Base-by-base conservation (phyloP, 1,284 basidiomycete genomes). In the Violaceomyces palustris region DNA sequence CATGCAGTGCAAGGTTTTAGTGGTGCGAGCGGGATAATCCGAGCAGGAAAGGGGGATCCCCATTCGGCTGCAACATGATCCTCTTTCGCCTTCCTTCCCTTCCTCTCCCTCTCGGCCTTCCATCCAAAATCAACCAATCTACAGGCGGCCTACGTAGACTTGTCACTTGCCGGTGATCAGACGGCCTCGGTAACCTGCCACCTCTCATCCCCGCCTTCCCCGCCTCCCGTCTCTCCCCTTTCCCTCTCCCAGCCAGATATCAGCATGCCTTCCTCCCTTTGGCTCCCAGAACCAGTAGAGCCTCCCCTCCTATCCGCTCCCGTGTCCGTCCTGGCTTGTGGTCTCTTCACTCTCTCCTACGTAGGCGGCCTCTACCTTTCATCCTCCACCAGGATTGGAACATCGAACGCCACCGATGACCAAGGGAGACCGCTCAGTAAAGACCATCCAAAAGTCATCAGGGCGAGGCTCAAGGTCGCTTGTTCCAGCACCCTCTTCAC, bases 331-430 rank as follows among this genome's bases (percentile, higher is more conserved):
- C 39, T 39, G 3, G 48, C 57, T 1, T 45, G 42, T 22, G 49
- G 48, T 28, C 19, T 73, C 22, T 72, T 78, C 45, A 76, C 77
- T 0, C 49, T 72, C 10, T 59, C 68, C 23, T 79, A 78, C 49
- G 78, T 79, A 22, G 77, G 76, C 4, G 74, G 72, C 4, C 73
- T 79, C 25, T 79, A 79, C 61, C 54, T 78, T 35, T 70, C 74
- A 6, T 70, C 74, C 28, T 33, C 56, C 2, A 57, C 58, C 39
- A 39, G 55, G 2, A 28, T 55, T 21, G 35, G 55, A 39, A 27
- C 35, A 18, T 27, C 45, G 4, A 21, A 27, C 3, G 46, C 32
- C 2, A 39, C 36, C 6, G 56, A 56, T 19, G 35, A 35, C 3
- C 32, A 57, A 2, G 53, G 50, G 3, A 39, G 38, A 12, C 29